A percentile compares a stretch with the other conserved stretches of the same genome.
Conservation (phyloP, 305 asterid species). For the Salvia sclarea region DNA sequence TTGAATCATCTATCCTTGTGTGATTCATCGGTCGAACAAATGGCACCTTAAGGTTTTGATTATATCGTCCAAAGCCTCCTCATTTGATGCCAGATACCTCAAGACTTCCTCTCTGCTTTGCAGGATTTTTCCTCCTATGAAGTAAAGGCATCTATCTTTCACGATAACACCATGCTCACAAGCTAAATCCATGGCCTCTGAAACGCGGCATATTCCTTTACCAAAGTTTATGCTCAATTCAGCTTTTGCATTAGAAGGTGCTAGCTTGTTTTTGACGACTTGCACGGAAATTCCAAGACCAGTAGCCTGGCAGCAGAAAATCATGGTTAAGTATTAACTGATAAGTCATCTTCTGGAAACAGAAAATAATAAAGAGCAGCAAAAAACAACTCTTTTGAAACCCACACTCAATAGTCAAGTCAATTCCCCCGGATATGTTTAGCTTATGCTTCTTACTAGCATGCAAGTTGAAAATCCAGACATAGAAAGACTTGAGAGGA, state of each 20-base stretch:
- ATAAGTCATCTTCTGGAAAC: background rate
- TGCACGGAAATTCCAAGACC: conserved; percentile 79
- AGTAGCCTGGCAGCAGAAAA: conserved; percentile 57
- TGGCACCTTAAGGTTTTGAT: conserved; percentile 58
- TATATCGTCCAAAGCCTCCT: conserved; percentile 50
- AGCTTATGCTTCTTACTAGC: background rate
- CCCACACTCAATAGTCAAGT: background rate
- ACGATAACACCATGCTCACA: conserved; percentile 76
- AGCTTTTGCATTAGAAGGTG: conserved; percentile 77
- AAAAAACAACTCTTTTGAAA: conserved; percentile 1
- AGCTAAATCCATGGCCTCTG: conserved; percentile 85
- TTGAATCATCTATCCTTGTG: conserved; percentile 18
- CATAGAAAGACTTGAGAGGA: background rate
- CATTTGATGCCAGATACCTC: conserved; percentile 57
- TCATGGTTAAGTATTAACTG: background rate
- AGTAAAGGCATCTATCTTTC: conserved; percentile 55
- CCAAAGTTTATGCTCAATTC: conserved; percentile 69
- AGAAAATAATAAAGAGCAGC: background rate
- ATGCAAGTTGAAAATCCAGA: background rate
- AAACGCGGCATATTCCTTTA: conserved; percentile 57
- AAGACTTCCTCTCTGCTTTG: conserved; percentile 60
- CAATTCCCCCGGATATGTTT: background rate
- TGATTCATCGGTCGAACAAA: conserved; percentile 49
- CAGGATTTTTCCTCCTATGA: conserved; percentile 57
- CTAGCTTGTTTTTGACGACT: conserved; percentile 86